A percentile compares a stretch with the other conserved stretches of the same genome.
Conservation (phyloP, 306 rosid genomes). For the Cicer pinnatifidum region DNA sequence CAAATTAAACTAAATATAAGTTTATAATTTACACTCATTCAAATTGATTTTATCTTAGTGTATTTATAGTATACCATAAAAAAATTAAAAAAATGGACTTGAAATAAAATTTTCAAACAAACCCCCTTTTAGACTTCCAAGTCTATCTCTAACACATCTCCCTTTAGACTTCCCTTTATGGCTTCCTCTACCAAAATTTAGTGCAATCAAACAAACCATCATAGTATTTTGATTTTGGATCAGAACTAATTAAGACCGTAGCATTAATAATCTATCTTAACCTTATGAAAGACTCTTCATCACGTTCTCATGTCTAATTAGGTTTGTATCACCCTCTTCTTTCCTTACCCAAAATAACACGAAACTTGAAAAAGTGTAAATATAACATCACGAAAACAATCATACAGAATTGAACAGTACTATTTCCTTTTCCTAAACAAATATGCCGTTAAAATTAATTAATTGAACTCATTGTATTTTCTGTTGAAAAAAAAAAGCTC, state of each 20-base stretch:
- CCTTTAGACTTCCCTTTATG: slow-evolving; percentile 39
- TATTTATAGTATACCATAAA: too few relatives aligned
- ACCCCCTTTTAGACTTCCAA: slow-evolving; percentile 32
- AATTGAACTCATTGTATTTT: not conserved
- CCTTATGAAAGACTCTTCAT: slow-evolving; percentile 10
- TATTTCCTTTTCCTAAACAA: not conserved
- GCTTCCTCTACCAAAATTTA: slow-evolving; percentile 41
- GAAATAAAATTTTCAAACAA: not conserved
- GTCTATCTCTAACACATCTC: slow-evolving; percentile 14
- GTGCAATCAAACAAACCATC: slow-evolving; percentile 43
- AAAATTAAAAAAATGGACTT: too few relatives aligned
- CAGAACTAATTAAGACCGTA: slow-evolving; percentile 18
- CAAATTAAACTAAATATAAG: too few relatives aligned
- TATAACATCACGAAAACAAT: not conserved
- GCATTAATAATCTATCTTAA: slow-evolving; percentile 19
- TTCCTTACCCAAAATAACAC: slow-evolving; percentile 19
- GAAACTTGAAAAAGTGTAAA: slow-evolving; percentile 1
- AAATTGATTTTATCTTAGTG: too few relatives aligned
- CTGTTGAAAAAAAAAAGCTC: too few relatives aligned
- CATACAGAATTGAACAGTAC: not conserved
- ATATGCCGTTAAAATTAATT: not conserved
- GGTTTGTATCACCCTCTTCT: slow-evolving; percentile 4
- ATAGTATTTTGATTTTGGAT: slow-evolving; percentile 30
- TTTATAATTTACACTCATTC: too few relatives aligned
- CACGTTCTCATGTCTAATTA: slow-evolving; percentile 46